Evolutionary conservation across 192 early-diverging fungal species (phyloP), one percentile per base, ranked within the genome.

Genomic region (Entomortierella parvispora): DNA sequence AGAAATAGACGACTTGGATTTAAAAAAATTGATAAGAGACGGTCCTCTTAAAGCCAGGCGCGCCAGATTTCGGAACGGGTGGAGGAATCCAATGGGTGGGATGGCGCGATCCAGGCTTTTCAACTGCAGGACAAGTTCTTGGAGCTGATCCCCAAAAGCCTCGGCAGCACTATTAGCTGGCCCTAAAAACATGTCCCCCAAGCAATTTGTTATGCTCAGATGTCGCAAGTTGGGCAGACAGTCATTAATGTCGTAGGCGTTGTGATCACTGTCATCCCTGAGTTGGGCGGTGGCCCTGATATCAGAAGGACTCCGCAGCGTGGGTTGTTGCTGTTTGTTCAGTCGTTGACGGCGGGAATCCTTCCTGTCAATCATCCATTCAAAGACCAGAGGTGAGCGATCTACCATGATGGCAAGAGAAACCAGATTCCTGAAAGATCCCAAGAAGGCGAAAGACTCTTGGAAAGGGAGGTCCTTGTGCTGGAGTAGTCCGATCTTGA

Each of bases 121-220:
- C 51, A 31, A 26, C 11, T 22, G 26, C 25, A 52, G 2, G 25
- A 52, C 22, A 15, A 56, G 29, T 56, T 25, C 26, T 10, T 56
- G 28, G 31, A 56, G 54, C 31, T 56, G 54, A 3, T 56, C 54
- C 1, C 31, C 54, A 56, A 56, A 33, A 32, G 54, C 54, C 15
- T 56, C 26, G 4, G 31, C 32, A 4, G 33, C 42, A 20, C 37
- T 37, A n/a, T 58, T 33, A 11, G 23, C 43, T 2, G 23, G 37
- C 12, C 37, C n/a, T 2, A 33, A 15, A 5, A n/a, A 8, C 15
- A 18, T 11, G n/a, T 58, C 25, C 0, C 9, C 23, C 0, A 11
- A 17, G 2, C 2, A 26, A 25, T 26, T 22, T 10, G 32, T 12
- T 7, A 58, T 8, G 20, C 32, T 56, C 4, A 58, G 57, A 23